These are phyloP conservation scores for Candida tibetensis DNA, from an alignment of 805 yeast species.

Conservation along the genomic window DNA sequence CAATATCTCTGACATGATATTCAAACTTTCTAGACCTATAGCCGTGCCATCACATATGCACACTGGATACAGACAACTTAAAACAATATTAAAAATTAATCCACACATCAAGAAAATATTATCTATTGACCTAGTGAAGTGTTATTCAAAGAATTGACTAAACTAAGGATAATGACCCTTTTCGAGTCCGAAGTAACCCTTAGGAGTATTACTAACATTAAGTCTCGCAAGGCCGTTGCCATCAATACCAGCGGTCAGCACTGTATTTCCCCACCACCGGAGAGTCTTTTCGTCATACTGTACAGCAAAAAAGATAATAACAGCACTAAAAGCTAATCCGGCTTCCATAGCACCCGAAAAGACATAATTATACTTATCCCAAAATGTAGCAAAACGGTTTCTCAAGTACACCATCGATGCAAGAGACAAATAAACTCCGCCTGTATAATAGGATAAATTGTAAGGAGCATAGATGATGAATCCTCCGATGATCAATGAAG, in stretches of 20 bases:
- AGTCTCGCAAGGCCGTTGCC: constrained; percentile 7
- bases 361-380: constrained; percentile 36
- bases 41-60: too few species aligned
- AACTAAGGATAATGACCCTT: constrained; percentile 27
- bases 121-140: too few species aligned
- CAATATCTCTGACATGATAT: too few species aligned
- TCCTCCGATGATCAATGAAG: constrained; percentile 32
- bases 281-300: constrained; percentile 30
- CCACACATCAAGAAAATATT: too few species aligned
- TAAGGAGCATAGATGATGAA: constrained; percentile 29
- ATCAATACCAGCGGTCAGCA: constrained; percentile 34
- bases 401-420: constrained; percentile 28
- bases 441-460: constrained; percentile 28
- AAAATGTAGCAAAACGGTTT: constrained; percentile 27
- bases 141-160: too few species aligned
- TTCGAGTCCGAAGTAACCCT: constrained; percentile 38
- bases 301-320: constrained; percentile 38
- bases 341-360: constrained; percentile 28
- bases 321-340: constrained; percentile 33
- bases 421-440: constrained; percentile 23
- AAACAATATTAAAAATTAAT: too few species aligned
- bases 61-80: too few species aligned
- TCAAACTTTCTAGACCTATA: too few species aligned
- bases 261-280: constrained; percentile 31
- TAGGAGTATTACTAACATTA: constrained; percentile 24